A percentile compares a stretch with the other conserved stretches of the same genome.
Conservation (phyloP, 345 rosid species). For the Citrus unshiu region DNA sequence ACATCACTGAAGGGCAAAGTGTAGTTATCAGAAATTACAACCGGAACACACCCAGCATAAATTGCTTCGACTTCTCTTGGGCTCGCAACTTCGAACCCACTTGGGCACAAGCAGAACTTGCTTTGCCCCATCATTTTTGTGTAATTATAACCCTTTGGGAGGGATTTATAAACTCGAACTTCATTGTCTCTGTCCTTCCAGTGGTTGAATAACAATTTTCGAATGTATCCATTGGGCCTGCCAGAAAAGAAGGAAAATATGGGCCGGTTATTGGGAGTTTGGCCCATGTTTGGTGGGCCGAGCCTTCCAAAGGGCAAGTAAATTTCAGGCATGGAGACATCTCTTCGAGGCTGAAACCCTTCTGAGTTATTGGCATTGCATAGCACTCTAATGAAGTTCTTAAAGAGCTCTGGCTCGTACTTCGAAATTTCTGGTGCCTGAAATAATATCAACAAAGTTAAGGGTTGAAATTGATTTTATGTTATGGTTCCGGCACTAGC, state of each 20-base stretch:
- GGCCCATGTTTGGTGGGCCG: constrained; percentile 18
- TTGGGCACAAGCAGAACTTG: constrained; percentile 53
- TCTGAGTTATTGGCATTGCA: constrained; percentile 39
- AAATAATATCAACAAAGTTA: background rate
- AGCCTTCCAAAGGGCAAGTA: constrained; percentile 16
- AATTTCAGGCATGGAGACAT: constrained; percentile 46
- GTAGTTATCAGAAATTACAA: constrained; percentile 42
- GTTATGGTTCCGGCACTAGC: too few species aligned
- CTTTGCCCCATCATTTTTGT: constrained; percentile 33
- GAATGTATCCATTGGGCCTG: too few species aligned
- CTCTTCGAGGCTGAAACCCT: constrained; percentile 41
- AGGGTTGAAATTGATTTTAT: too few species aligned
- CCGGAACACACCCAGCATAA: constrained; percentile 45
- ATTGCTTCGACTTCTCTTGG: constrained; percentile 37
- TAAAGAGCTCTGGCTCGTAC: constrained; percentile 21
- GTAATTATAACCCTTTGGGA: constrained; percentile 4
- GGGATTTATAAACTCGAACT: constrained; percentile 42
- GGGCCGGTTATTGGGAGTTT: background rate
- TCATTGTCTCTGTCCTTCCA: constrained; percentile 49
- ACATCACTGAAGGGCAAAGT: constrained; percentile 47
- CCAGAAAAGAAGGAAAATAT: too few species aligned
- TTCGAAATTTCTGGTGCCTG: constrained; percentile 43
- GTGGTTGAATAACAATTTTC: constrained; percentile 18
- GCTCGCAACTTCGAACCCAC: constrained; percentile 58
- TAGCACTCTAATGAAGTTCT: constrained; percentile 21